A percentile compares a stretch with the other conserved stretches of the same genome.
Conservation (phyloP, 2,329 filamentous ascomycete genomes). For the Cladosporium sp. region DNA sequence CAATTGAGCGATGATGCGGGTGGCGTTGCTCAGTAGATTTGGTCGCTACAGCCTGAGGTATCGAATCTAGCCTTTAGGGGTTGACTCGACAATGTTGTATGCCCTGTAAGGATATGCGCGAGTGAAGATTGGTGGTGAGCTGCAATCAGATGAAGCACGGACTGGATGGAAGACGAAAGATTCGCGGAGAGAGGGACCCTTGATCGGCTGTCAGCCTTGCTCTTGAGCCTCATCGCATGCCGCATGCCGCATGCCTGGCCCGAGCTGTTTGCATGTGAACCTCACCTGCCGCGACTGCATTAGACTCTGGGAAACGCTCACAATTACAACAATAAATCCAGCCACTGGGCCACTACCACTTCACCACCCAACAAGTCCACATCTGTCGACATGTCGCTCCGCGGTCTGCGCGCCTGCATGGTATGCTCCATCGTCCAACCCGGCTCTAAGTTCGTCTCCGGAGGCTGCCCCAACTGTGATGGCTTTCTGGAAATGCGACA, state of each 20-base stretch:
- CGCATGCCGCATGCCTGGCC: background rate
- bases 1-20: too few species aligned
- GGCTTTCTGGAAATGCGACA: constrained; percentile 77
- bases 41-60: too few species aligned
- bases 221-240: background rate
- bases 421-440: constrained; percentile 93
- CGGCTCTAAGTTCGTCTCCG: constrained; percentile 68
- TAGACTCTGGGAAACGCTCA: background rate
- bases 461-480: constrained; percentile 96
- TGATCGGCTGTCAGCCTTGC: background rate
- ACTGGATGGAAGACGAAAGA: background rate
- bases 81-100: too few species aligned
- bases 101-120: too few species aligned
- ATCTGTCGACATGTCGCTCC: constrained; percentile 49
- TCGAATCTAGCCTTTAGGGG: too few species aligned
- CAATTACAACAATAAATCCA: background rate
- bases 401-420: constrained; percentile 94
- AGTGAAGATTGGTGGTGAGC: too few species aligned
- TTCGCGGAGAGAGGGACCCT: background rate
- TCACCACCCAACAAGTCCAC: background rate
- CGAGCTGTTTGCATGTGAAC: background rate
- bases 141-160: too few species aligned
- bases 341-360: background rate
- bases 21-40: too few species aligned
- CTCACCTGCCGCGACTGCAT: background rate